phyloP scores from a whole-genome alignment of 2,329 filamentous ascomycete species.

The Bipolaris victoriae region DNA sequence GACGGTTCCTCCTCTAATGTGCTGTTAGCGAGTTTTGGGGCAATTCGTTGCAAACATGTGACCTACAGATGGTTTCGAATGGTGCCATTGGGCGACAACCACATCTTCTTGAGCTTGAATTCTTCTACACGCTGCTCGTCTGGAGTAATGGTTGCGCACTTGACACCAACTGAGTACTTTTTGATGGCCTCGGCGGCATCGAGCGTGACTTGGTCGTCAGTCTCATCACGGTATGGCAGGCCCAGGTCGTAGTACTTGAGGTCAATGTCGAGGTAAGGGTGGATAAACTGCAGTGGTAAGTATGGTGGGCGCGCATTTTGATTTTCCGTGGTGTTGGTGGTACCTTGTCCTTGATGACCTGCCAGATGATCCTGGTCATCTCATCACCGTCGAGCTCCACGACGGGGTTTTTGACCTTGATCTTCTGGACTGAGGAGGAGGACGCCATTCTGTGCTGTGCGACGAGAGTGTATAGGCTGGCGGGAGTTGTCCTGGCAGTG shows the following conservation, averaged over 20 bases:
- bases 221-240: conserved; percentile 92
- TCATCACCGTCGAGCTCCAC: conserved; percentile 93
- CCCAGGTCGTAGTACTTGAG: conserved; percentile 98
- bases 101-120: conserved; percentile 99
- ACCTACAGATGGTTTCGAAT: conserved; percentile 68
- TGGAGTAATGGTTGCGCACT: conserved; percentile 98
- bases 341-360: conserved; percentile 96
- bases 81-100: conserved; percentile 96
- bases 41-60: neutral
- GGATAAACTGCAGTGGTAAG: conserved; percentile 70
- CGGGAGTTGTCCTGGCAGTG: conserved; percentile 5
- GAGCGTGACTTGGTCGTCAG: conserved; percentile 92
- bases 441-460: conserved; percentile 44
- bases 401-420: conserved; percentile 99
- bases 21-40: conserved; percentile 25
- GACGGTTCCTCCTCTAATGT: conserved; percentile 79
- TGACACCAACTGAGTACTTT: conserved; percentile 98
- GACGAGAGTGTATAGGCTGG: conserved; percentile 16
- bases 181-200: conserved; percentile 97
- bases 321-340: conserved; percentile 8
- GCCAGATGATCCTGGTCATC: conserved; percentile 99
- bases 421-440: conserved; percentile 87
- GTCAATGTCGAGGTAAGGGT: conserved; percentile 94
- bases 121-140: conserved; percentile 96
- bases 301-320: neutral